Percentiles rank a stretch among this genome's conserved stretches.
phyloP scores from a whole-genome alignment of 495 filamentous ascomycete genomes.

The Polyplosphaeria fusca region DNA sequence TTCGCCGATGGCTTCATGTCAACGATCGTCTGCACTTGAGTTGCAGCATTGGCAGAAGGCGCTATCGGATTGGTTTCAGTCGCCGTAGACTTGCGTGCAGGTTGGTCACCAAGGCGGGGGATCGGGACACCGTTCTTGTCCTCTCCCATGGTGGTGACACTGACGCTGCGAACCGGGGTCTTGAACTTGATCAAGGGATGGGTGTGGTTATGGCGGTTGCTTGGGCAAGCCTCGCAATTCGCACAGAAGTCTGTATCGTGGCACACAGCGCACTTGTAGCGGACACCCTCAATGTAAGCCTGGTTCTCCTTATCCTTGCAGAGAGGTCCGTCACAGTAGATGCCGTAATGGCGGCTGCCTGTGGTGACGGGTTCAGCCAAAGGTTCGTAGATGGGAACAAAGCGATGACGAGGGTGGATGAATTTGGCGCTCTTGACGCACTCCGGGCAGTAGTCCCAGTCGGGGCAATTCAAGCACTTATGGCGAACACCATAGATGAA shows the following conservation, averaged over 20 bases:
- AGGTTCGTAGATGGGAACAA: constrained; percentile 81
- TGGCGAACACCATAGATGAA: constrained; percentile 85
- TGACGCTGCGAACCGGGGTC: constrained; percentile 85
- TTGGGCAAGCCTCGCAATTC: constrained; percentile 83
- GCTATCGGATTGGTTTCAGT: constrained; percentile 51
- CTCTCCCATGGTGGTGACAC: constrained; percentile 78
- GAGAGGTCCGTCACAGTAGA: constrained; percentile 93
- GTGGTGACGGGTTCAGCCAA: constrained; percentile 54
- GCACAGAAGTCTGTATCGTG: constrained; percentile 95
- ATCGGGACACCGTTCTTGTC: constrained; percentile 60
- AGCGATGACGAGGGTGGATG: constrained; percentile 81
- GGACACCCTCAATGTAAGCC: constrained; percentile 74
- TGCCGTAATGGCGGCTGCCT: constrained; percentile 63
- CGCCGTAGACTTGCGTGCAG: constrained; percentile 46
- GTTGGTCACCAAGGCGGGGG: constrained; percentile 63
- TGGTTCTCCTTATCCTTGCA: constrained; percentile 60
- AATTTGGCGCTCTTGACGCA: constrained; percentile 65
- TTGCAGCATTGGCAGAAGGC: constrained; percentile 54
- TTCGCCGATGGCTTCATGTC: constrained; percentile 63
- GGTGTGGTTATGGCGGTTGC: constrained; percentile 82
- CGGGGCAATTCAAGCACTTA: constrained; percentile 96
- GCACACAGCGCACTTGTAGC: constrained; percentile 98
- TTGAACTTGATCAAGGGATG: constrained; percentile 97
- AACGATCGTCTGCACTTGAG: constrained; percentile 67
- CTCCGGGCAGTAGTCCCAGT: constrained; percentile 91